phyloP scores from a whole-genome alignment of 2,329 filamentous ascomycete genomes.

The Cladophialophora immunda region DNA sequence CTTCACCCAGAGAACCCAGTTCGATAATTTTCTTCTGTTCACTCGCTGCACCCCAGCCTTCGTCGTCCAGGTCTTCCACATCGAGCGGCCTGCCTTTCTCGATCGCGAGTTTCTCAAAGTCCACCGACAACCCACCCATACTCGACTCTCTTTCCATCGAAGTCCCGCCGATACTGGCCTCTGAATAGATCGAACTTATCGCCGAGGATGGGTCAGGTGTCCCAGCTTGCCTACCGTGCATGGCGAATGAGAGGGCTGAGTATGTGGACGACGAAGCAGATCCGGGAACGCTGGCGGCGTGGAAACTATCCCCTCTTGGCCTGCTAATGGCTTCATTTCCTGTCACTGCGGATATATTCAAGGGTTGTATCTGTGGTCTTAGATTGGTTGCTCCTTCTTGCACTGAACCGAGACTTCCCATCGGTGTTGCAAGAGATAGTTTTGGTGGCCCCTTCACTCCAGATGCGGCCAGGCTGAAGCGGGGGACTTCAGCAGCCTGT shows the following conservation, averaged over 20 bases:
- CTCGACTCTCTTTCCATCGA: conserved; percentile 86
- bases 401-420: conserved; percentile 78
- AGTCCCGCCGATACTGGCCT: conserved; percentile 76
- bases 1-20: conserved; percentile 88
- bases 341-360: conserved; percentile 43
- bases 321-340: conserved; percentile 81
- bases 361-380: conserved; percentile 65
- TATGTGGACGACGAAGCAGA: conserved; percentile 89
- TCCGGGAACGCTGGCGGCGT: conserved; percentile 79
- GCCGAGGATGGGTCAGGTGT: conserved; percentile 88
- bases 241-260: conserved; percentile 82
- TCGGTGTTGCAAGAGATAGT: conserved; percentile 85
- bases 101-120: conserved; percentile 80
- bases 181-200: conserved; percentile 84
- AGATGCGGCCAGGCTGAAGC: conserved; percentile 45
- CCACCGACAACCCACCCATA: conserved; percentile 76
- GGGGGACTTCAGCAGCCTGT: conserved; percentile 47
- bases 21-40: conserved; percentile 87
- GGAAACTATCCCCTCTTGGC: conserved; percentile 85
- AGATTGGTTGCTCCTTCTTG: conserved; percentile 69
- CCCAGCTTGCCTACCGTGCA: conserved; percentile 69
- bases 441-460: conserved; percentile 66
- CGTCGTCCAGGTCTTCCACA: conserved; percentile 93
- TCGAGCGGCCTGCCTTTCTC: conserved; percentile 86
- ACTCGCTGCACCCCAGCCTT: conserved; percentile 93